These are phyloP conservation scores for Candida tropicalis DNA, from an alignment of 1,139 yeast species.

Conservation along the genomic window DNA sequence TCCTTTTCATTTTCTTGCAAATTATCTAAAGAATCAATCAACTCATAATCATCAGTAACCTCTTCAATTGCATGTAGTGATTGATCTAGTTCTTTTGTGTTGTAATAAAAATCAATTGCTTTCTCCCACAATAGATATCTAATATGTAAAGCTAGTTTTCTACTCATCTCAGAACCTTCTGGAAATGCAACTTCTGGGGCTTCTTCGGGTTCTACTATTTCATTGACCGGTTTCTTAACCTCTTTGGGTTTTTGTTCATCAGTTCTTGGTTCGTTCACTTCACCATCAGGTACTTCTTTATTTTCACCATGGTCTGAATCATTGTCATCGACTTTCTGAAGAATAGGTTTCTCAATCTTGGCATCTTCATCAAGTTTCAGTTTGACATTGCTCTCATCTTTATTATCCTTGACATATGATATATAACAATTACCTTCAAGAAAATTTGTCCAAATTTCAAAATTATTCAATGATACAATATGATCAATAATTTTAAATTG, in stretches of 20 bases:
- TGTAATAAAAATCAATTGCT: conserved; percentile 60
- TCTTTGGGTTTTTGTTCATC: conserved; percentile 8
- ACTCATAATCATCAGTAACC: conserved; percentile 39
- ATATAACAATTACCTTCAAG: conserved; percentile 54
- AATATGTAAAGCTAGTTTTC: conserved; percentile 61
- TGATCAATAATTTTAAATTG: conserved; percentile 57
- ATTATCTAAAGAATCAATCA: conserved; percentile 37
- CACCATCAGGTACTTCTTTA: conserved; percentile 14
- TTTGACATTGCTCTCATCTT: conserved; percentile 8
- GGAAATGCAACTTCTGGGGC: conserved; percentile 36
- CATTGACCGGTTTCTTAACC: conserved; percentile 10
- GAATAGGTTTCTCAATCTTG: conserved; percentile 11
- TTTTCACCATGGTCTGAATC: conserved; percentile 12
- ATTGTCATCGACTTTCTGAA: conserved; percentile 6
- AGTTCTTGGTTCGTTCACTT: neutral
- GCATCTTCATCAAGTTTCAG: neutral
- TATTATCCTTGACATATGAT: conserved; percentile 18
- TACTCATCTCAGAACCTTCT: conserved; percentile 53
- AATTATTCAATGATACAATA: conserved; percentile 34
- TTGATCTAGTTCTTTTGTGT: conserved; percentile 30
- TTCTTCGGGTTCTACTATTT: conserved; percentile 14
- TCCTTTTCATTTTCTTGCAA: conserved; percentile 23
- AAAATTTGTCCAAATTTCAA: conserved; percentile 53
- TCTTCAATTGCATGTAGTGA: conserved; percentile 33
- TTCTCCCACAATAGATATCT: conserved; percentile 75